Percentiles rank a stretch among this genome's conserved stretches.
Conservation (phyloP, 495 filamentous ascomycete genomes). For the Hamigera avellanea region DNA sequence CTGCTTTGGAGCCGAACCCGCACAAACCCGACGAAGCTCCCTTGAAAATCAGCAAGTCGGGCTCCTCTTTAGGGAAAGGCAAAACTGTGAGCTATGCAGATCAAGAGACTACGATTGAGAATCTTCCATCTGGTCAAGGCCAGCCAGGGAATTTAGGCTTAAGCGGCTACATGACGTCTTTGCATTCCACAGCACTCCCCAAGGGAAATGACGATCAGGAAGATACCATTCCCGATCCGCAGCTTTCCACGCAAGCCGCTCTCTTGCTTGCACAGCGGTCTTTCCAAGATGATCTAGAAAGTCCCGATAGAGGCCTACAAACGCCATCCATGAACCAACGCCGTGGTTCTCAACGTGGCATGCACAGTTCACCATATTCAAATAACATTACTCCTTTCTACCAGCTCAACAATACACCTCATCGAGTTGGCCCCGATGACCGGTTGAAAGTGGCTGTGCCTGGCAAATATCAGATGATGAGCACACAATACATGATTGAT, state of each 20-base stretch:
- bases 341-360: constrained; percentile 6
- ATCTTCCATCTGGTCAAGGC: constrained; percentile 29
- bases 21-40: constrained; percentile 8
- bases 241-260: constrained; percentile 39
- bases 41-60: constrained; percentile 6
- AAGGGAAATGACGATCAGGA: constrained; percentile 9
- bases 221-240: constrained; percentile 18
- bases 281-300: constrained; percentile 35
- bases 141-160: constrained; percentile 14
- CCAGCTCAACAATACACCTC: constrained; percentile 7
- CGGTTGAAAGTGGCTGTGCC: constrained; percentile 3
- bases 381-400: constrained; percentile 27
- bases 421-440: constrained; percentile 1
- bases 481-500: constrained; percentile 40
- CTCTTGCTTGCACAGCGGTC: constrained; percentile 34
- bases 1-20: background rate
- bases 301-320: constrained; percentile 11
- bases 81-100: constrained; percentile 2
- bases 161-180: constrained; percentile 24
- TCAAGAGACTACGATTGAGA: constrained; percentile 18
- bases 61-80: constrained; percentile 2
- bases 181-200: constrained; percentile 25
- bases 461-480: constrained; percentile 20
- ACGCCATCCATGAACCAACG: constrained; percentile 7
- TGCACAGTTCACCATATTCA: constrained; percentile 7